Conservation (phyloP, 2,329 filamentous ascomycete genomes). For the Aspergillus novofumigatus region DNA sequence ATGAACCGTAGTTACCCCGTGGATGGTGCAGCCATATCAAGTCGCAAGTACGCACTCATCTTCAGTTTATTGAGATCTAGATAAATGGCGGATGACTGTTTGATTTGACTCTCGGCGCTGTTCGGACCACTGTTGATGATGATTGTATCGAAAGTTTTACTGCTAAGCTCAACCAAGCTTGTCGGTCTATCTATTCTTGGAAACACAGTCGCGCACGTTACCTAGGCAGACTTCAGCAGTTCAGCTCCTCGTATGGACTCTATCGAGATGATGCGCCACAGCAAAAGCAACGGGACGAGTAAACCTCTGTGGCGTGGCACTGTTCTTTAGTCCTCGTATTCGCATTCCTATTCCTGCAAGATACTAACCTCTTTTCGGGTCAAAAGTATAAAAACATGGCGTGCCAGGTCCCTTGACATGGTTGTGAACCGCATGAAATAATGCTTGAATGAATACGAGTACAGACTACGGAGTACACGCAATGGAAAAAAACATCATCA, state of each 20-base stretch:
- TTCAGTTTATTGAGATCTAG: neutral
- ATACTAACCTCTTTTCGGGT: neutral
- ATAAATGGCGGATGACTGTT: no score
- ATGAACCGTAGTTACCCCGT: neutral
- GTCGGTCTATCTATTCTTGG: neutral
- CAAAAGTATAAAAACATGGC: neutral
- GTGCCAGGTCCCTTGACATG: no score
- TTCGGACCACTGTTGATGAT: no score
- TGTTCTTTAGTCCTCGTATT: neutral
- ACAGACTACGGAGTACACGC: no score
- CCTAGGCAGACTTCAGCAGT: neutral
- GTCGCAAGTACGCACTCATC: neutral
- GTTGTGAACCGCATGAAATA: neutral
- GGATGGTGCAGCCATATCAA: neutral
- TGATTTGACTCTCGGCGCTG: neutral
- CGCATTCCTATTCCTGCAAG: neutral
- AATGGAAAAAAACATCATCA: neutral
- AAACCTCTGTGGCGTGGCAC: neutral
- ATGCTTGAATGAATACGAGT: neutral
- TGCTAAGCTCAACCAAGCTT: neutral
- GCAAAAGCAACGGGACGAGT: neutral
- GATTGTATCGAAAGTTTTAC: no score
- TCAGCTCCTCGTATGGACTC: neutral
- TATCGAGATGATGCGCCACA: neutral
- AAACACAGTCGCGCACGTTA: neutral